Percentiles rank a stretch among this genome's conserved stretches.
Conservation (phyloP, 148 eudicot species). For the Camellia granthamiana region DNA sequence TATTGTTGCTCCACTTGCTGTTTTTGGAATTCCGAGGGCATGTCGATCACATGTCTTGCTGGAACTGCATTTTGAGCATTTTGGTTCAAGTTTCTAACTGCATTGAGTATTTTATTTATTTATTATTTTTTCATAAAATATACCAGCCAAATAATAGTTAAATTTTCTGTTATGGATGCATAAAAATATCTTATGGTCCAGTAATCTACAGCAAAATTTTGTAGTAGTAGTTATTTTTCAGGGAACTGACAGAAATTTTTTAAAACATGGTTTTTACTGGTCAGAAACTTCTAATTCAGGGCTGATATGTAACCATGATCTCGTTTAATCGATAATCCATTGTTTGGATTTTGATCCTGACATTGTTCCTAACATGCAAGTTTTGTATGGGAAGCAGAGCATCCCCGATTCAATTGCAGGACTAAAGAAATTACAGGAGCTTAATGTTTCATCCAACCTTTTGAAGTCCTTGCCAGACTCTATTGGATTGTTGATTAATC, state of each 20-base stretch:
- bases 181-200: not conserved
- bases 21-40: too few species aligned
- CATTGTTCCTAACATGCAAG: not conserved
- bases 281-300: not conserved
- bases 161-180: not conserved
- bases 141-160: not conserved
- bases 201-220: too few species aligned
- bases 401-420: constrained; percentile 48
- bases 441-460: constrained; percentile 42
- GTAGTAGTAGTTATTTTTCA: too few species aligned
- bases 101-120: not conserved
- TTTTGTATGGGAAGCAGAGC: constrained; percentile 20
- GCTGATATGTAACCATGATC: not conserved
- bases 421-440: constrained; percentile 36
- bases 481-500: constrained; percentile 40
- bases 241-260: not conserved
- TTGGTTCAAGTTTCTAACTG: not conserved
- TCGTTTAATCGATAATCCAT: not conserved
- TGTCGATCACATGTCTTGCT: too few species aligned
- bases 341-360: not conserved
- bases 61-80: not conserved
- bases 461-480: constrained; percentile 45
- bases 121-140: not conserved
- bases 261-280: not conserved
- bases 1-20: too few species aligned